Evolutionary conservation across 2,329 filamentous ascomycete species (phyloP).

Genomic region (Huntiella bhutanensis): DNA sequence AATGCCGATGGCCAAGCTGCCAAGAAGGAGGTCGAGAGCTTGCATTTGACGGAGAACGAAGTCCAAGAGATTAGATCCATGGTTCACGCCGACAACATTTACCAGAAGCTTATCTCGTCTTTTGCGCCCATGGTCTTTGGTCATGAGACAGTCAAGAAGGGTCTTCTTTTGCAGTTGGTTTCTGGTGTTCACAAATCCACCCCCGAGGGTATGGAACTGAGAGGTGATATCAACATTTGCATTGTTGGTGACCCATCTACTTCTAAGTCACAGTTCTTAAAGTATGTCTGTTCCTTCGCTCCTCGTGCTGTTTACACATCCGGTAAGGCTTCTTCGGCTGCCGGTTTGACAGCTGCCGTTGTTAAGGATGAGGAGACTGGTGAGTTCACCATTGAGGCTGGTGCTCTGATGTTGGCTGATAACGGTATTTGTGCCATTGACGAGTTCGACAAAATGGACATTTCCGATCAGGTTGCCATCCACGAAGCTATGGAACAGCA

Average conservation of each 20-base stretch:
- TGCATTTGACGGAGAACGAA: slow-evolving; percentile 45
- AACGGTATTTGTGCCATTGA: slow-evolving; percentile 97
- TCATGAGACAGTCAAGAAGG: slow-evolving; percentile 95
- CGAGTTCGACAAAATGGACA: slow-evolving; percentile 99
- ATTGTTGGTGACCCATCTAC: slow-evolving; percentile 94
- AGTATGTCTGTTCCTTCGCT: slow-evolving; percentile 94
- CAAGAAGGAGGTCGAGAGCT: slow-evolving; percentile 3
- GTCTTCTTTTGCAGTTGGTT: slow-evolving; percentile 80
- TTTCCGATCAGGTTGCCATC: slow-evolving; percentile 90
- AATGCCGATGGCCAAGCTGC: slow-evolving; percentile 13
- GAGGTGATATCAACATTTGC: slow-evolving; percentile 97
- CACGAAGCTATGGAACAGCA: slow-evolving; percentile 99
- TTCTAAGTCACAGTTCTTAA: slow-evolving; percentile 93
- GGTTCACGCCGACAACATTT: slow-evolving; percentile 93
- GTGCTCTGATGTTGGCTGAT: slow-evolving; percentile 90
- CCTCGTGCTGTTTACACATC: slow-evolving; percentile 94
- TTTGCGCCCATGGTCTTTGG: slow-evolving; percentile 95
- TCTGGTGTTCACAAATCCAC: slow-evolving; percentile 89
- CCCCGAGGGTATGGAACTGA: slow-evolving; percentile 80
- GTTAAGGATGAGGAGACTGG: slow-evolving; percentile 97
- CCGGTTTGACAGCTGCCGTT: slow-evolving; percentile 90
- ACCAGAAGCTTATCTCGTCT: slow-evolving; percentile 77
- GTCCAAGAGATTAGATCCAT: slow-evolving; percentile 82
- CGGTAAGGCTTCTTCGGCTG: slow-evolving; percentile 90
- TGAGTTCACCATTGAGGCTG: slow-evolving; percentile 96